Percentiles rank a stretch among this genome's conserved stretches.
Conservation (phyloP, 768 basidiomycete genomes). For the Boletus eberwhitei region DNA sequence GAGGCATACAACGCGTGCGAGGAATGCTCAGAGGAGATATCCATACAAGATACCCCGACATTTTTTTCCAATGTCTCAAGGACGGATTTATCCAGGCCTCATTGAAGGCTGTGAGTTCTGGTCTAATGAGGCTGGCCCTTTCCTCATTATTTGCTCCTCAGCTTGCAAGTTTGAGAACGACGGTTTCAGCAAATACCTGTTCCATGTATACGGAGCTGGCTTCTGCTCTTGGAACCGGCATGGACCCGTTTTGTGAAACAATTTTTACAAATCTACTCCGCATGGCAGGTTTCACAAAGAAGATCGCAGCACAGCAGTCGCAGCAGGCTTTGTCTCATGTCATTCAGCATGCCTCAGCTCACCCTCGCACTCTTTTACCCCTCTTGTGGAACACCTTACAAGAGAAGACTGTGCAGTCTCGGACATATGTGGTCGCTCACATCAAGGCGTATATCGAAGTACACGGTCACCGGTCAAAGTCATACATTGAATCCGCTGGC, state of each 20-base stretch:
- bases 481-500: conserved; percentile 64
- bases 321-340: conserved; percentile 69
- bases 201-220: conserved; percentile 75
- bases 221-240: conserved; percentile 52
- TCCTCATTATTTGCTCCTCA: conserved; percentile 30
- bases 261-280: conserved; percentile 74
- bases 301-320: conserved; percentile 82
- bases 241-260: conserved; percentile 81
- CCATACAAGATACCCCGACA: conserved; percentile 66
- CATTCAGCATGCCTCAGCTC: conserved; percentile 65
- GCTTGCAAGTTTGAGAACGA: conserved; percentile 89
- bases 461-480: conserved; percentile 63
- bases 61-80: conserved; percentile 73
- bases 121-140: background rate
- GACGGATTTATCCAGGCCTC: conserved; percentile 78
- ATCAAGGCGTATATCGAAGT: conserved; percentile 70
- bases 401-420: conserved; percentile 79
- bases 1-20: conserved; percentile 69
- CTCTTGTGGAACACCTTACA: conserved; percentile 65
- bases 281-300: conserved; percentile 91
- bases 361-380: conserved; percentile 65
- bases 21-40: conserved; percentile 90
- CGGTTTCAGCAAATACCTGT: conserved; percentile 77
- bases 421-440: conserved; percentile 66
- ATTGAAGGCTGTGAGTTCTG: conserved; percentile 68